phyloP scores from a whole-genome alignment of 2,329 filamentous ascomycete species.

The Colletotrichum neosansevieriae region DNA sequence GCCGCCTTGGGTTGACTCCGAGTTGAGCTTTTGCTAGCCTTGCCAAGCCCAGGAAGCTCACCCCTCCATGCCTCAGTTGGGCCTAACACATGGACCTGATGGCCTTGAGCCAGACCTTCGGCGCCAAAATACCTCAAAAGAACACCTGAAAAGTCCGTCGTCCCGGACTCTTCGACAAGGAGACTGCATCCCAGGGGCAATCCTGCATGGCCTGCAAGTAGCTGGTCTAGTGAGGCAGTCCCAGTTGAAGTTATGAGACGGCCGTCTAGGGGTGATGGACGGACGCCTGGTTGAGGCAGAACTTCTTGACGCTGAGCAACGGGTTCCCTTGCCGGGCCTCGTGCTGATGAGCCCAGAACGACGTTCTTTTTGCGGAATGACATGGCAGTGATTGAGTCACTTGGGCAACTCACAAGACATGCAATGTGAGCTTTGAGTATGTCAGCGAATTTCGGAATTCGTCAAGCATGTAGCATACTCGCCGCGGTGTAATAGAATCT shows the following conservation, averaged over 20 bases:
- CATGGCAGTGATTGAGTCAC: conserved; percentile 52
- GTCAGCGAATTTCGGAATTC: too few species aligned
- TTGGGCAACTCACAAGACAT: neutral
- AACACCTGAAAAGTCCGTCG: conserved; percentile 91
- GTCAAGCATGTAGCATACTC: too few species aligned
- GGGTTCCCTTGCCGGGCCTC: conserved; percentile 42
- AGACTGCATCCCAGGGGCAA: conserved; percentile 84
- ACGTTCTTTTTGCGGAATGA: conserved; percentile 70
- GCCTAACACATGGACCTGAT: conserved; percentile 88
- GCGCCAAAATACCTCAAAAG: conserved; percentile 91
- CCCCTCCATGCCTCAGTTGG: conserved; percentile 83
- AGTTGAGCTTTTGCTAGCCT: conserved; percentile 54
- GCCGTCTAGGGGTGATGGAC: conserved; percentile 90
- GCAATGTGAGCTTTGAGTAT: too few species aligned
- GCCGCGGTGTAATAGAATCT: too few species aligned
- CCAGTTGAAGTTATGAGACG: conserved; percentile 92
- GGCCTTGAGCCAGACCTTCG: conserved; percentile 91
- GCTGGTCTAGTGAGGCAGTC: conserved; percentile 83
- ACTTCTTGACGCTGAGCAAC: conserved; percentile 48
- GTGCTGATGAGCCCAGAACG: conserved; percentile 55
- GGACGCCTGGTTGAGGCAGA: conserved; percentile 64
- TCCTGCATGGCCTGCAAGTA: conserved; percentile 88
- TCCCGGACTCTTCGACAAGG: conserved; percentile 88
- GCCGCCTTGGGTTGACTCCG: conserved; percentile 52
- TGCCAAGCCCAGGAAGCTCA: conserved; percentile 81